Evolutionary conservation across 441 rosid genomes (phyloP).

Genomic region (Sinapis alba): DNA sequence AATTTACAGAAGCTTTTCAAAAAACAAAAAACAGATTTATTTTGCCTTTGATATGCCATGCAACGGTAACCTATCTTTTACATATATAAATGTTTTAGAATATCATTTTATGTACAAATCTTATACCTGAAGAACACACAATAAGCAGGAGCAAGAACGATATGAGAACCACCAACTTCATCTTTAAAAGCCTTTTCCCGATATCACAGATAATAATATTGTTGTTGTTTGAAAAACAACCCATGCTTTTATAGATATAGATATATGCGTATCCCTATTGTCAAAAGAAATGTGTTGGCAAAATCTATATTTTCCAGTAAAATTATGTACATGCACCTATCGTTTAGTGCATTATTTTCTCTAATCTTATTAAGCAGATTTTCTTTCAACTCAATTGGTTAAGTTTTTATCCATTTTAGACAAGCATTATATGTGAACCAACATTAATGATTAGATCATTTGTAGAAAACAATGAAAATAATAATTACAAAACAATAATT

Average conservation of each 20-base stretch:
- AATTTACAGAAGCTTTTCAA: neutral
- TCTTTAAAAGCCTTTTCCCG: neutral
- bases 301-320: neutral
- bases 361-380: neutral
- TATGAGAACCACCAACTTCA: constrained; percentile 17
- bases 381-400: neutral
- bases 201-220: neutral
- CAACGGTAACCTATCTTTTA: neutral
- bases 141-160: constrained; percentile 14
- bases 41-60: neutral
- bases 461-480: too few relatives aligned
- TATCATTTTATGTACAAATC: neutral
- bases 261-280: neutral
- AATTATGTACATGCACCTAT: neutral
- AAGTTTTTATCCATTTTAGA: neutral
- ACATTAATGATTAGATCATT: too few relatives aligned
- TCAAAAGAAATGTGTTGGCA: neutral
- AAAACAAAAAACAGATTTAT: neutral
- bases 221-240: neutral
- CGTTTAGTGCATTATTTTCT: neutral
- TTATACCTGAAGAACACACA: constrained; percentile 15
- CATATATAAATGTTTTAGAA: neutral
- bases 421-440: neutral
- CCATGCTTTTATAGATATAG: neutral
- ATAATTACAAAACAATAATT: too few relatives aligned